These are phyloP conservation scores for Yamadazyma friedrichii DNA, from an alignment of 1,139 yeast species.

Conservation along the genomic window DNA sequence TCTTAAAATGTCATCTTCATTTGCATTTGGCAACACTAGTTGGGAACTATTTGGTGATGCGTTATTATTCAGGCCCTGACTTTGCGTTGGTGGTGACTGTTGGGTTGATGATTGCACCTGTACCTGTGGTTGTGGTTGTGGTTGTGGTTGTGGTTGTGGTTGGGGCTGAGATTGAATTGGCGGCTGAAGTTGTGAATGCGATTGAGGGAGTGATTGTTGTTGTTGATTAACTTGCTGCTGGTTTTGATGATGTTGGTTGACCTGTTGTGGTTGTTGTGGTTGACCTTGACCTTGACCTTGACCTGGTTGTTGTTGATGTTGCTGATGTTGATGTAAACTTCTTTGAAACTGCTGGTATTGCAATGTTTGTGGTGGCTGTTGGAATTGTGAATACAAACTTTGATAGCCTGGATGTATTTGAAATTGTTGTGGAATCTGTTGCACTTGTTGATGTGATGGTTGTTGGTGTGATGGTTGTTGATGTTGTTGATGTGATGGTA, in stretches of 20 bases:
- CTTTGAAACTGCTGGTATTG: slow-evolving; percentile 8
- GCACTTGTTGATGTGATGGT: background rate
- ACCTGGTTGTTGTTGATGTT: slow-evolving; percentile 10
- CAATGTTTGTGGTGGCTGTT: slow-evolving; percentile 6
- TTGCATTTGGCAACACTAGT: background rate
- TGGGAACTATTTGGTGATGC: background rate
- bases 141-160: slow-evolving; percentile 9
- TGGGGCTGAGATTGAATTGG: slow-evolving; percentile 13
- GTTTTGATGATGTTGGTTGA: slow-evolving; percentile 7
- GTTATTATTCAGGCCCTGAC: background rate
- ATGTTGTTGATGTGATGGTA: background rate
- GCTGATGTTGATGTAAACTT: background rate
- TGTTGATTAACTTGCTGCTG: slow-evolving; percentile 8
- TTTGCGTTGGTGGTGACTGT: background rate
- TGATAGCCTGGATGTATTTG: slow-evolving; percentile 13
- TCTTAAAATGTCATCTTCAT: slow-evolving; percentile 10
- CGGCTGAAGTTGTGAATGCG: slow-evolving; percentile 11
- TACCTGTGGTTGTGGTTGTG: slow-evolving; percentile 11
- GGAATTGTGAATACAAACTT: slow-evolving; percentile 13
- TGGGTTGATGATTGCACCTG: slow-evolving; percentile 5
- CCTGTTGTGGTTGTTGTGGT: slow-evolving; percentile 2
- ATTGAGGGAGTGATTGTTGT: slow-evolving; percentile 14
- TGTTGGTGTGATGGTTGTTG: background rate
- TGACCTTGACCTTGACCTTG: slow-evolving; percentile 12
- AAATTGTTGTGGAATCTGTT: slow-evolving; percentile 5